phyloP scores from a whole-genome alignment of 139 green algal species.

The Zygnema circumcarinatum region DNA sequence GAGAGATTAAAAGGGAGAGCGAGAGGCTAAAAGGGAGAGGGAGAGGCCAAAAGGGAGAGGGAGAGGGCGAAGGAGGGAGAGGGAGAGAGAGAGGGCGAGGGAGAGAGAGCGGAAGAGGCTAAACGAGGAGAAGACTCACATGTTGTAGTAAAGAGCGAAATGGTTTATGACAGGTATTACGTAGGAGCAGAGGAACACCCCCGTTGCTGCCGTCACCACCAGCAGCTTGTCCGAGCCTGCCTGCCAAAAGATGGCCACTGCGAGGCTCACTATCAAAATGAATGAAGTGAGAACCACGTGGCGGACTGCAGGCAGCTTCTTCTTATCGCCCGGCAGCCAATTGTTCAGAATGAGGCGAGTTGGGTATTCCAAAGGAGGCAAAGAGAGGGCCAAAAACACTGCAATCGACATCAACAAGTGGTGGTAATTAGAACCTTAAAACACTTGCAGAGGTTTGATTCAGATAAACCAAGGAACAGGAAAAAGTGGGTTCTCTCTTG shows the following conservation, averaged over 20 bases:
- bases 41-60: neutral
- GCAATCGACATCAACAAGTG: neutral
- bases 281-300: conserved; percentile 13
- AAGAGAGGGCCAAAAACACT: conserved; percentile 30
- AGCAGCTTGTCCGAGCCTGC: conserved; percentile 70
- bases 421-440: neutral
- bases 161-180: conserved; percentile 68
- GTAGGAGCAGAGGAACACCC: conserved; percentile 75
- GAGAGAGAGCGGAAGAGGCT: conserved; percentile 6
- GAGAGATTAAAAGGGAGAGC: too few species aligned
- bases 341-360: conserved; percentile 21
- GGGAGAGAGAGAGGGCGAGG: neutral
- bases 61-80: neutral
- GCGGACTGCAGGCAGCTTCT: neutral
- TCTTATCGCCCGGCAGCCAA: conserved; percentile 13
- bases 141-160: conserved; percentile 62
- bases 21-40: neutral
- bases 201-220: conserved; percentile 73
- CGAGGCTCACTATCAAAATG: conserved; percentile 41
- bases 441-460: too few species aligned
- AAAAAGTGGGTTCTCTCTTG: too few species aligned
- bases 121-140: neutral
- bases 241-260: conserved; percentile 57
- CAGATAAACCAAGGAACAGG: too few species aligned
- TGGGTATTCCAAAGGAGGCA: conserved; percentile 31